These are phyloP conservation scores for Agaricales sp. DNA, from an alignment of 1,284 basidiomycete species.

Conservation along the genomic window DNA sequence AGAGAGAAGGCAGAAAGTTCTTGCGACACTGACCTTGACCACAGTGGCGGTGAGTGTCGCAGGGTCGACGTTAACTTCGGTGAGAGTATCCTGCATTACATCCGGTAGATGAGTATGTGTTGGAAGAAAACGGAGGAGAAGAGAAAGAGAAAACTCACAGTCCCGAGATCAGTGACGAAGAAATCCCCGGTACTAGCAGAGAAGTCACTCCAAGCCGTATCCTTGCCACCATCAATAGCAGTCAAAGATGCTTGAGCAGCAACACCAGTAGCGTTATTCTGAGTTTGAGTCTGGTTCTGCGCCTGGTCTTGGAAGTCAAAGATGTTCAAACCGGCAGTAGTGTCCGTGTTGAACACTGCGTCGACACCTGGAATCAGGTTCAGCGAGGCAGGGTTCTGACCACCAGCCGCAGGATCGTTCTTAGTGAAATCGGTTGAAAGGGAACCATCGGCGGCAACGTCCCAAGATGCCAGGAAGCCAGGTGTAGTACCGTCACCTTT, in stretches of 20 bases:
- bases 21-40: conserved; percentile 23
- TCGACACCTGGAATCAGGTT: conserved; percentile 34
- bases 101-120: too few species aligned
- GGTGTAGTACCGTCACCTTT: conserved; percentile 34
- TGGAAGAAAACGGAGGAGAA: neutral
- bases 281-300: conserved; percentile 4
- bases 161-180: conserved; percentile 36
- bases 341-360: conserved; percentile 35
- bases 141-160: conserved; percentile 7
- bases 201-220: conserved; percentile 39
- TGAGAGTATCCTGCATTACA: conserved; percentile 20
- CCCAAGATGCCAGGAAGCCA: conserved; percentile 39
- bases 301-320: conserved; percentile 25
- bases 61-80: conserved; percentile 33
- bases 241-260: too few species aligned
- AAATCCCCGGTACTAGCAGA: conserved; percentile 36
- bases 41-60: conserved; percentile 31
- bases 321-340: conserved; percentile 34
- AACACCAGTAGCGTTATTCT: conserved; percentile 10
- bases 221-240: conserved; percentile 29
- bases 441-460: conserved; percentile 27
- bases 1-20: neutral
- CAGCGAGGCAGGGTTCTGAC: conserved; percentile 36
- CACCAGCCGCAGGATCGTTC: conserved; percentile 24
- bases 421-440: conserved; percentile 30